Percentiles rank a stretch among this genome's conserved stretches.
These are phyloP conservation scores for Zygoascus sp. DNA, from an alignment of 1,139 yeast species.

Conservation along the genomic window DNA sequence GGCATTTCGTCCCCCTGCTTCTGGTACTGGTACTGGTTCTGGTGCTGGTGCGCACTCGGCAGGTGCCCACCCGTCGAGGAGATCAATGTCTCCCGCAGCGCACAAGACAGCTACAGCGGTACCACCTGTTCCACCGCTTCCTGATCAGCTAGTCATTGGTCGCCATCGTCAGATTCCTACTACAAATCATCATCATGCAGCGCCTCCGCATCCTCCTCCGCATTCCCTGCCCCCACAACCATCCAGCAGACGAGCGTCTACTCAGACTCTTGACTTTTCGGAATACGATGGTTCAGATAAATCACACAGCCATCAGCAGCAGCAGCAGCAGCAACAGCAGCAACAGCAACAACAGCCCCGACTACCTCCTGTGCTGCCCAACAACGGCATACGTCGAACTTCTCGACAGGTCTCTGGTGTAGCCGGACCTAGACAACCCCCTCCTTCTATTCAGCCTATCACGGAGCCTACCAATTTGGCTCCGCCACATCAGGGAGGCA, in stretches of 20 bases:
- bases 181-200: not conserved
- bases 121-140: slow-evolving; percentile 28
- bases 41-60: too few relatives aligned
- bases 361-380: too few relatives aligned
- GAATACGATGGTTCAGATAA: not conserved
- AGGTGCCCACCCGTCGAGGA: slow-evolving; percentile 1
- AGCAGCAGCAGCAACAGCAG: too few relatives aligned
- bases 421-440: slow-evolving; percentile 11
- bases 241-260: not conserved
- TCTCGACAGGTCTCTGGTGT: slow-evolving; percentile 11
- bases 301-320: not conserved
- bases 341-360: too few relatives aligned
- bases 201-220: not conserved
- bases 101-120: slow-evolving; percentile 12
- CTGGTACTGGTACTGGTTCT: too few relatives aligned
- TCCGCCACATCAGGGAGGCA: not conserved
- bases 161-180: slow-evolving; percentile 17
- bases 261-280: not conserved
- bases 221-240: slow-evolving; percentile 1
- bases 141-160: slow-evolving; percentile 23
- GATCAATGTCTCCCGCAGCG: slow-evolving; percentile 19
- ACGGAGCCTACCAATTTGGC: not conserved
- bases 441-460: slow-evolving; percentile 8
- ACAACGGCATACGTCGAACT: not conserved
- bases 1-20: too few relatives aligned